Base-by-base conservation (phyloP, 2,329 filamentous ascomycete species). In the Hypomyces perniciosus region DNA sequence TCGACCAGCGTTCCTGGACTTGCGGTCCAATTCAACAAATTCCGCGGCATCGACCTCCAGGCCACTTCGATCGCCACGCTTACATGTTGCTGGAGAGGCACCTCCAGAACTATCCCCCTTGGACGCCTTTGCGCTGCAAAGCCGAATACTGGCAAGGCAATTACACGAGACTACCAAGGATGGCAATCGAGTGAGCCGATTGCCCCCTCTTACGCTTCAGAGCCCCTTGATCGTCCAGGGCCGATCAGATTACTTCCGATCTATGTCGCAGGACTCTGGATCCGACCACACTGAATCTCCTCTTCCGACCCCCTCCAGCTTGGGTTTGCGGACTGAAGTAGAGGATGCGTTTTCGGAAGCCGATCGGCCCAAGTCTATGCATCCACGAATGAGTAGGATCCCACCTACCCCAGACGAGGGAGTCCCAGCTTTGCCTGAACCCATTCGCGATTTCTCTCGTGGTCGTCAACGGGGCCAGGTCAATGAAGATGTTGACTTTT, bases 81-180 rank as follows among this genome's bases (percentile, higher is more conserved):
- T 90, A 53, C 86, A 90, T 67, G 77, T 88, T 51, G 86, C 86
- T 51, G 88, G 88, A 55, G 88, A 92, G 60, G 80, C 87, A 1
- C 92, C 93, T 20, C 93, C 93, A 5, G 88, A 93, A 47, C 78
- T 97, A 51, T 97, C 93, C 6, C 93, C 93, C 8, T 80, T 99
- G 57, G 93, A 99, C 76, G 92, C 92, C 44, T 95, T 99, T 65
- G 92, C 92, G 26, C 79, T 92, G 55, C 92, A 97, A 65, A 95
- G 91, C 61, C 85, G 92, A 52, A 73, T 95, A 60, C 79, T 99
- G 46, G 90, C 90, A 37, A 88, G 83, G 70, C 87, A 95, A 69
- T 81, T 99, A 54, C 86, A 96, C 67, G 85, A 93, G 59, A 85
- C 81, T 56, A 80, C 82, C 62, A 84, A 81, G 63, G 80, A 81